A percentile compares a stretch with the other conserved stretches of the same genome.
Evolutionary conservation across 257 asterid genomes (phyloP).

Genomic region (Gynochthodes officinalis): DNA sequence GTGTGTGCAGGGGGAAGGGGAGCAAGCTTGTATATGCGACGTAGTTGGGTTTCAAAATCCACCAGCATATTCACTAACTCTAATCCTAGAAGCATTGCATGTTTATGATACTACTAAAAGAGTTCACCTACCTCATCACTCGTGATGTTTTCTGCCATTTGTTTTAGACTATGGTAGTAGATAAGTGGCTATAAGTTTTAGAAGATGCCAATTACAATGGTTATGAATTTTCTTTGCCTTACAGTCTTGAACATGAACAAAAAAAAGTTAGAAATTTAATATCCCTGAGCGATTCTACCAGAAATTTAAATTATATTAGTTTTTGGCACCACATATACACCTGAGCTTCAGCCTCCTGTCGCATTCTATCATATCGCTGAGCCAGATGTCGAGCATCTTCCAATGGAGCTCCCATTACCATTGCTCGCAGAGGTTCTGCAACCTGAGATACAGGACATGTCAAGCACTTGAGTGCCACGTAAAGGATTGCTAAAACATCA

Average conservation of each 20-base stretch:
- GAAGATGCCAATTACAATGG: not conserved
- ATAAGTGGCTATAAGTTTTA: not conserved
- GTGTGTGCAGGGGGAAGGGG: not conserved
- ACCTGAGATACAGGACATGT: constrained; percentile 42
- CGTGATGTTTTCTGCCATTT: too few species aligned
- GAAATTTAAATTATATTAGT: not conserved
- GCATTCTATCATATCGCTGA: constrained; percentile 94
- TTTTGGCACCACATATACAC: constrained; percentile 33
- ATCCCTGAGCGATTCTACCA: not conserved
- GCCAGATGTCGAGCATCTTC: constrained; percentile 99
- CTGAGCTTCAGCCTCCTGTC: constrained; percentile 99
- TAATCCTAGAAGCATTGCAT: not conserved
- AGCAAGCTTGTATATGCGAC: not conserved
- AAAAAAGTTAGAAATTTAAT: not conserved
- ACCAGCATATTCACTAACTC: not conserved
- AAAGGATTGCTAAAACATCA: not conserved
- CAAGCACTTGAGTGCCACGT: not conserved
- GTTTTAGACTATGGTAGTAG: too few species aligned
- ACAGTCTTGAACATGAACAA: not conserved
- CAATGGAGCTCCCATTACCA: constrained; percentile 99
- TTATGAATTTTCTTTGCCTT: not conserved
- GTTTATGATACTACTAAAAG: not conserved
- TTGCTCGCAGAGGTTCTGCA: constrained; percentile 96
- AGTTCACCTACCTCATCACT: not conserved
- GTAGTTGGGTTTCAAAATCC: not conserved